A percentile compares a stretch with the other conserved stretches of the same genome.
Evolutionary conservation across 1,139 yeast species (phyloP).

Genomic region (Chernovozyma aurita): DNA sequence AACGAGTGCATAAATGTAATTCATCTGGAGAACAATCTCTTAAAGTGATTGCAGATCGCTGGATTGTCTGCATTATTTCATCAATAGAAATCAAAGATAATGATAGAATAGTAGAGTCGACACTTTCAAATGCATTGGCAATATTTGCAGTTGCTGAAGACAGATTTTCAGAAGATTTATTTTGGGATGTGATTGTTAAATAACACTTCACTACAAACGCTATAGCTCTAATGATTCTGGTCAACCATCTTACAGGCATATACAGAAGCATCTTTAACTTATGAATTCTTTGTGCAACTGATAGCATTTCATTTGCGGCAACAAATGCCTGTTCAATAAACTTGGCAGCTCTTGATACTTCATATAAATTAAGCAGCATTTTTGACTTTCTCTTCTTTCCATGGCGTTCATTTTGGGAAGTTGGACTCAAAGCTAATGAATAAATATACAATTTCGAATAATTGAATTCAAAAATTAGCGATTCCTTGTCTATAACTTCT

Average conservation of each 20-base stretch:
- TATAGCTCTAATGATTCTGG: conserved; percentile 83
- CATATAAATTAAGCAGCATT: conserved; percentile 54
- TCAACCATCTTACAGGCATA: conserved; percentile 91
- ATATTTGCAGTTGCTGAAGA: conserved; percentile 14
- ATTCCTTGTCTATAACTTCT: conserved; percentile 56
- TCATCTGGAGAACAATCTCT: conserved; percentile 89
- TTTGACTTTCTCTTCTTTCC: conserved; percentile 16
- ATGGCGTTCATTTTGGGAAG: conserved; percentile 17
- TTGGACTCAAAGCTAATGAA: conserved; percentile 72
- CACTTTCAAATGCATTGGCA: conserved; percentile 27
- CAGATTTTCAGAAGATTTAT: conserved; percentile 14
- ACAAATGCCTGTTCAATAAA: conserved; percentile 78
- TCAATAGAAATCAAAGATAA: conserved; percentile 64
- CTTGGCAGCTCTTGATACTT: conserved; percentile 67
- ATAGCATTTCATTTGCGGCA: conserved; percentile 78
- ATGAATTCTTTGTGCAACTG: conserved; percentile 69
- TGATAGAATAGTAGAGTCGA: conserved; percentile 51
- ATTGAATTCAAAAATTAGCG: conserved; percentile 75
- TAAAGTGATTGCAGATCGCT: conserved; percentile 68
- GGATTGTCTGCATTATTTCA: conserved; percentile 65
- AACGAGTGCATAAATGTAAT: conserved; percentile 74
- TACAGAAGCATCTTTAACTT: conserved; percentile 57
- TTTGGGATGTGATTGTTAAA: conserved; percentile 56
- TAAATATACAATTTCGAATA: conserved; percentile 80
- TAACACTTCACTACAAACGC: conserved; percentile 87